These are phyloP conservation scores for Gossypium herbaceum DNA, from an alignment of 345 rosid species.

Conservation along the genomic window DNA sequence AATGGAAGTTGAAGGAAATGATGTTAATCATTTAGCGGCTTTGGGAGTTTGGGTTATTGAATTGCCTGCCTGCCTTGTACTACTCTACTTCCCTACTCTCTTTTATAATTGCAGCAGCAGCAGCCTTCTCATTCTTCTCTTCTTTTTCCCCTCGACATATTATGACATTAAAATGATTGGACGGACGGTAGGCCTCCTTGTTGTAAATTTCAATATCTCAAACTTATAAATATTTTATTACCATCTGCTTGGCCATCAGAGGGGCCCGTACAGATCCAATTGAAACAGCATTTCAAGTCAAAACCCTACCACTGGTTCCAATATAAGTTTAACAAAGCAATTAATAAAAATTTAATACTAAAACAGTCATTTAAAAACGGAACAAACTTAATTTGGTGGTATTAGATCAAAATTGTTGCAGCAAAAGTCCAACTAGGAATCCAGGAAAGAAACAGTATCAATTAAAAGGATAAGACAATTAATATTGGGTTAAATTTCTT, in stretches of 20 bases:
- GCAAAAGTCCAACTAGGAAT: background rate
- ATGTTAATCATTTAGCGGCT: background rate
- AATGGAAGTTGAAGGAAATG: background rate
- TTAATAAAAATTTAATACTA: too few relatives aligned
- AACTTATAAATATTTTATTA: background rate
- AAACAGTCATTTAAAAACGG: too few relatives aligned
- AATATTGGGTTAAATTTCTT: background rate
- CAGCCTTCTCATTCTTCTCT: background rate
- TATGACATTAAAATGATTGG: background rate
- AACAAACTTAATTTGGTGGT: too few relatives aligned
- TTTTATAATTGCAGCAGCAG: background rate
- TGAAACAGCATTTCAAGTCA: background rate
- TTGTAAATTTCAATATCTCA: background rate
- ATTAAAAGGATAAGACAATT: background rate
- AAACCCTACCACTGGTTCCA: constrained; percentile 18
- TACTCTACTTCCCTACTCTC: too few relatives aligned
- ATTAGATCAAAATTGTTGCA: too few relatives aligned
- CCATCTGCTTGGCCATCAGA: constrained; percentile 7
- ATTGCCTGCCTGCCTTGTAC: too few relatives aligned
- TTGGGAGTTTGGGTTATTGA: background rate
- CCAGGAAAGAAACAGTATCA: background rate
- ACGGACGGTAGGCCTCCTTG: background rate
- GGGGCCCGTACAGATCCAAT: constrained; percentile 1
- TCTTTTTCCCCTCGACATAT: background rate
- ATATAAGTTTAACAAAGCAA: too few relatives aligned